Evolutionary conservation across 805 yeast species (phyloP), one percentile per base, ranked within the genome.

Genomic region (Wickerhamiella australiensis): DNA sequence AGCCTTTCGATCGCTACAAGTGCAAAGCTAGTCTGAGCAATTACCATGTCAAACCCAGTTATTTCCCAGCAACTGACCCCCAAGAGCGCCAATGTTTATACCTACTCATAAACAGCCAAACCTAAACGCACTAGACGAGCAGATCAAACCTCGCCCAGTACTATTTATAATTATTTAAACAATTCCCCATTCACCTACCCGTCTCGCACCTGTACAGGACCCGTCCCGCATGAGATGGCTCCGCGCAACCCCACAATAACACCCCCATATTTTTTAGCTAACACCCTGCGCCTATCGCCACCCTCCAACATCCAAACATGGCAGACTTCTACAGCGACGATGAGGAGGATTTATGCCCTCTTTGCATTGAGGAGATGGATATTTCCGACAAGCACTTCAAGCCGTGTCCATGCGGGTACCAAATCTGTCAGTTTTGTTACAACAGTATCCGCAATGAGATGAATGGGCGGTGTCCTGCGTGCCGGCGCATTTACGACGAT

Each of bases 381-480:
- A 79, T 90, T 44, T 83, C 95, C 15, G 98, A 92, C 67, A 86
- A 84, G 62, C 85, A 87, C 69, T 92, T 92, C 73, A 86, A 83
- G 65, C 99, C 99, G n/a, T 92, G 99, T 71, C 97, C 97, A 0
- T 92, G 99, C 70, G 99, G 99, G 17, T 92, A 92, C 62, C 96
- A 94, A 65, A 85, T 92, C 52, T 92, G 99, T 66, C 97, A 90
- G 72, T 92, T 92, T 64, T 92, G 99, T 66, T 92, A 90, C 73
- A 92, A 92, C 69, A 90, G 88, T 65, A 92, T 92, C 60, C 77
- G 96, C 56, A 92, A 86, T 56, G 90, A 90, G 59, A 96, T 96
- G 1, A 96, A 92, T 64, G 97, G 96, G 2, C 78, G 86, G 57
- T 92, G 99, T 68, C 99, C 99, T 1, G 97, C 95, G 1, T 92